Evolutionary conservation across 2,329 filamentous ascomycete species (phyloP).

Genomic region (Septoria linicola): DNA sequence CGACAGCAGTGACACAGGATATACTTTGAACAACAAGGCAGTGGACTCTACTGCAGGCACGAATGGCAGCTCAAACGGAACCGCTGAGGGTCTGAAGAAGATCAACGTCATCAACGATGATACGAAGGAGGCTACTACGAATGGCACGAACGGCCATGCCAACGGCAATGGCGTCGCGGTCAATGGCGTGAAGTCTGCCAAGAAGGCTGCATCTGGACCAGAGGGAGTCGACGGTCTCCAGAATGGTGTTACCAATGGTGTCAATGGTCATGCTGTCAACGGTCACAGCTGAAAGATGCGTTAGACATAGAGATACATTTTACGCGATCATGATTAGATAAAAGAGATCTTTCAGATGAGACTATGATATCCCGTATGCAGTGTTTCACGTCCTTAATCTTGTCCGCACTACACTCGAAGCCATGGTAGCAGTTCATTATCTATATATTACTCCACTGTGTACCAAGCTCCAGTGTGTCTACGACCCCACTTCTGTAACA

Average conservation of each 20-base stretch:
- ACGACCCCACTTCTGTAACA: neutral
- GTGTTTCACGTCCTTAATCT: no score
- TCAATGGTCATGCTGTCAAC: conserved; percentile 27
- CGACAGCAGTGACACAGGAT: conserved; percentile 67
- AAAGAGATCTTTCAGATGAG: neutral
- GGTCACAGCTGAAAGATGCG: conserved; percentile 12
- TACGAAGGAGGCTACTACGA: conserved; percentile 21
- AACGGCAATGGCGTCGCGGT: conserved; percentile 25
- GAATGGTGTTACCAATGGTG: conserved; percentile 23
- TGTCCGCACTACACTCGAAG: no score
- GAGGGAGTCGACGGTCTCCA: conserved; percentile 34
- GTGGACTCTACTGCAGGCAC: conserved; percentile 36
- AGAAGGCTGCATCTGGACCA: conserved; percentile 35
- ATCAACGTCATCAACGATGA: conserved; percentile 40
- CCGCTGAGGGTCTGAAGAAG: conserved; percentile 29
- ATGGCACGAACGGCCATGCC: conserved; percentile 21
- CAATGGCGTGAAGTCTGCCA: conserved; percentile 28
- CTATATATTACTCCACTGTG: no score
- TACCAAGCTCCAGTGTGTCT: neutral
- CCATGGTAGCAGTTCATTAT: no score
- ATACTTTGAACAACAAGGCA: conserved; percentile 49
- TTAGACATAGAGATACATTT: conserved; percentile 1
- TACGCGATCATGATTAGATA: neutral
- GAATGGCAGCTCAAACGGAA: conserved; percentile 17
- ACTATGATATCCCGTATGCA: neutral